Percentiles rank a stretch among this genome's conserved stretches.
phyloP scores from a whole-genome alignment of 768 basidiomycete species.

The button mushroom (Agaricus bisporus) region DNA sequence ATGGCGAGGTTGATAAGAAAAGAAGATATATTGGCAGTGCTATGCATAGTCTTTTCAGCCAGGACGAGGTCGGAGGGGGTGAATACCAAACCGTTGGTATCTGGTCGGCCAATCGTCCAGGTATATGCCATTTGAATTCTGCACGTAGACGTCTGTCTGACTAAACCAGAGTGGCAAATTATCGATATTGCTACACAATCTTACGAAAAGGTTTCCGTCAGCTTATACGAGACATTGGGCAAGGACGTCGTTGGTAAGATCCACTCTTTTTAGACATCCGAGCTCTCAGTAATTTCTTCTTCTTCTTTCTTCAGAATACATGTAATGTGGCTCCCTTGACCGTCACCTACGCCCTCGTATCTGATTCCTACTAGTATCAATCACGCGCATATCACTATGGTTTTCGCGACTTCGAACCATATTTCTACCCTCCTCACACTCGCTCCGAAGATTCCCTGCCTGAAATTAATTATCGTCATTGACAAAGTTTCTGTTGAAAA shows the following conservation, averaged over 20 bases:
- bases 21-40: constrained; percentile 76
- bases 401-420: constrained; percentile 73
- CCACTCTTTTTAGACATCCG: neutral
- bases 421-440: constrained; percentile 73
- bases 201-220: constrained; percentile 80
- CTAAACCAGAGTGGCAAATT: constrained; percentile 81
- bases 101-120: constrained; percentile 79
- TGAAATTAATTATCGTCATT: constrained; percentile 77
- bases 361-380: constrained; percentile 55
- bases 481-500: constrained; percentile 50
- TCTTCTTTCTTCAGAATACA: constrained; percentile 49
- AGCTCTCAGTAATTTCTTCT: neutral
- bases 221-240: constrained; percentile 92
- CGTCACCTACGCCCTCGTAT: neutral
- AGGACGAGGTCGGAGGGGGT: constrained; percentile 55
- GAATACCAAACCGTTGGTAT: constrained; percentile 74
- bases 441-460: constrained; percentile 46
- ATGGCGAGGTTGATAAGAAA: constrained; percentile 63
- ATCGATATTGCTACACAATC: constrained; percentile 77
- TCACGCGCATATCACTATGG: constrained; percentile 75
- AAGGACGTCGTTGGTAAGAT: constrained; percentile 78
- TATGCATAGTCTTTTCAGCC: constrained; percentile 56
- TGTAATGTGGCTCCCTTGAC: constrained; percentile 36
- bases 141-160: neutral
- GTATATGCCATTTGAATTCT: constrained; percentile 28